Evolutionary conservation across 345 rosid genomes (phyloP).

Genomic region (Gossypium ekmanianum): DNA sequence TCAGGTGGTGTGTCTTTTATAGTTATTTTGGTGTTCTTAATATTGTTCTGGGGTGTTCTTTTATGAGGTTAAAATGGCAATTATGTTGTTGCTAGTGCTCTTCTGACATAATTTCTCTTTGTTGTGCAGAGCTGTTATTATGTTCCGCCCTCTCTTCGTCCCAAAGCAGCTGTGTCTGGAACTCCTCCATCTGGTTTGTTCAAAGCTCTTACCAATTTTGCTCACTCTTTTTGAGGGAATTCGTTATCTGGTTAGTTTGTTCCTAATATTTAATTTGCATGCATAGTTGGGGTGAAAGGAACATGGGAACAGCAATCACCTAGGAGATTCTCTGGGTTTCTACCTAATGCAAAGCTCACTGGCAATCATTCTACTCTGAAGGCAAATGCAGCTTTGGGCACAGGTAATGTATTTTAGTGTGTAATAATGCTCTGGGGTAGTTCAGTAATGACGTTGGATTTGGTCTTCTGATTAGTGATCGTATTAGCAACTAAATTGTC

Average conservation of each 20-base stretch:
- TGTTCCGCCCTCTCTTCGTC: slow-evolving; percentile 83
- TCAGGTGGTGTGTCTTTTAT: slow-evolving; percentile 43
- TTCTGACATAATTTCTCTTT: background rate
- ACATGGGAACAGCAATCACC: slow-evolving; percentile 42
- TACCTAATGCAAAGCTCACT: slow-evolving; percentile 42
- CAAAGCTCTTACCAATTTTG: background rate
- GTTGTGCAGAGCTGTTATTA: slow-evolving; percentile 73
- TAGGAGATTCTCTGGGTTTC: slow-evolving; percentile 43
- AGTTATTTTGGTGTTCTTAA: background rate
- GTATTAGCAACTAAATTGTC: background rate
- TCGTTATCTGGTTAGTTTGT: background rate
- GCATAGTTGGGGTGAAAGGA: slow-evolving; percentile 51
- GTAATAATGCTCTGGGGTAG: background rate
- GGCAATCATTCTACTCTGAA: slow-evolving; percentile 44
- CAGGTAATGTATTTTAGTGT: slow-evolving; percentile 28
- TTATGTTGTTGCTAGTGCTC: background rate
- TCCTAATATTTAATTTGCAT: background rate
- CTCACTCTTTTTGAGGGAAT: background rate
- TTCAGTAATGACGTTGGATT: background rate
- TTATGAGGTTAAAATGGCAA: background rate
- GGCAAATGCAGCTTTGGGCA: slow-evolving; percentile 37
- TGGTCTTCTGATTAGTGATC: background rate
- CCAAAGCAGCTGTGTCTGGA: slow-evolving; percentile 43
- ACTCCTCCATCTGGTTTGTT: slow-evolving; percentile 69
- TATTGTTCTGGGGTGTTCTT: background rate